Evolutionary conservation across 208 protist genomes (phyloP).

Genomic region (Leishmania lainsoni): DNA sequence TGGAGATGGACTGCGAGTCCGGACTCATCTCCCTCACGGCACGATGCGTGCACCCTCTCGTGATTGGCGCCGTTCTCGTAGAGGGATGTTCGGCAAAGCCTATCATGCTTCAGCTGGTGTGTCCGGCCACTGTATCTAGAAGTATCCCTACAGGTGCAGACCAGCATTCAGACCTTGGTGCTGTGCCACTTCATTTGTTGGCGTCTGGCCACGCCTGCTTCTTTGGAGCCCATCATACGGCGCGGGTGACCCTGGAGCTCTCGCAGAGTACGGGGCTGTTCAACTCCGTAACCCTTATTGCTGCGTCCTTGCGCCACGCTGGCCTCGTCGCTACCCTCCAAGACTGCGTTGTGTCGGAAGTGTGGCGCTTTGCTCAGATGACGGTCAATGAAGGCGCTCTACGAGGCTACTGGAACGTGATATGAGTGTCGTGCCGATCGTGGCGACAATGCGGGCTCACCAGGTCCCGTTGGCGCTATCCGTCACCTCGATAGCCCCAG

Average conservation of each 20-base stretch:
- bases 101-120: conserved; percentile 13
- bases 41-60: conserved; percentile 15
- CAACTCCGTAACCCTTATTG: conserved; percentile 16
- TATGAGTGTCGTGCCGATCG: conserved; percentile 48
- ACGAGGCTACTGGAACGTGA: conserved; percentile 31
- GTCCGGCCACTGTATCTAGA: neutral
- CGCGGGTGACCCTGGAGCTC: conserved; percentile 28
- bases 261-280: conserved; percentile 7
- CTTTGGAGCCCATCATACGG: conserved; percentile 10
- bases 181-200: conserved; percentile 10
- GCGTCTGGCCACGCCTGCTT: conserved; percentile 5
- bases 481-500: conserved; percentile 45
- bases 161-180: neutral
- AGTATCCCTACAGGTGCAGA: neutral
- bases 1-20: conserved; percentile 10
- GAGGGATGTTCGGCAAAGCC: conserved; percentile 16
- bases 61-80: conserved; percentile 13
- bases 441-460: conserved; percentile 48
- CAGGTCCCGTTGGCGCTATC: conserved; percentile 44
- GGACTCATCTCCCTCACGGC: conserved; percentile 8
- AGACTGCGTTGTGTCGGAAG: conserved; percentile 30
- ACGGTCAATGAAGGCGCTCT: conserved; percentile 21
- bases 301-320: conserved; percentile 13
- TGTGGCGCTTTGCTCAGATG: conserved; percentile 32
- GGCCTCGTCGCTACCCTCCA: conserved; percentile 38